These are phyloP conservation scores for Pythium guiyangense DNA, from an alignment of 352 stramenopile species.

Conservation along the genomic window DNA sequence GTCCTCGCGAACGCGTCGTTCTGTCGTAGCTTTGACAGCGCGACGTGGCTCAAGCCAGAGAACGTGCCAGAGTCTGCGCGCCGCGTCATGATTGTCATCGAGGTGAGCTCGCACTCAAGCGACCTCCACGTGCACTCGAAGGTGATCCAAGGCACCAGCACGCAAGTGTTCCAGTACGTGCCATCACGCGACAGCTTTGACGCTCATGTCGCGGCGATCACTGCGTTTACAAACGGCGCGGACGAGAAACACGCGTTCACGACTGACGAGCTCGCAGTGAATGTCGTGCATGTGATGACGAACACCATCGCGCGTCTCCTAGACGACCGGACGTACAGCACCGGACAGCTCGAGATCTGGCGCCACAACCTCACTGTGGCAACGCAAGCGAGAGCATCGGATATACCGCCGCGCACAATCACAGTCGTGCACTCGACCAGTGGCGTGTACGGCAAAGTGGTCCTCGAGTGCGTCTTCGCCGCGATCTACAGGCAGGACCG, in stretches of 20 bases:
- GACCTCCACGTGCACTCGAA: not conserved
- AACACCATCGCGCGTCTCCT: not conserved
- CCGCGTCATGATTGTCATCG: not conserved
- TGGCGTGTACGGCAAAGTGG: conserved; percentile 6
- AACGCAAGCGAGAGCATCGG: not conserved
- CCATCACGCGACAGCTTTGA: not conserved
- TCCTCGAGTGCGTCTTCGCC: conserved; percentile 32
- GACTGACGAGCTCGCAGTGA: not conserved
- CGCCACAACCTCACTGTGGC: conserved; percentile 17
- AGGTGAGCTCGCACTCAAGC: not conserved
- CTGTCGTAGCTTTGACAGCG: conserved; percentile 36
- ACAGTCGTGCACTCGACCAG: conserved; percentile 16
- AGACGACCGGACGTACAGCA: not conserved
- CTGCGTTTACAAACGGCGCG: not conserved
- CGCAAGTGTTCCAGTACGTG: not conserved
- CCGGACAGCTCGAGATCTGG: conserved; percentile 23
- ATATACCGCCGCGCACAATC: conserved; percentile 9
- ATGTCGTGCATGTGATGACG: not conserved
- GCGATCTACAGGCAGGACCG: conserved; percentile 17
- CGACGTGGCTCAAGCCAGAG: conserved; percentile 28
- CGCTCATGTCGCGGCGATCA: conserved; percentile 5
- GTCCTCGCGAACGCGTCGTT: conserved; percentile 15
- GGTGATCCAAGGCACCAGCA: not conserved
- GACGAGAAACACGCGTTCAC: not conserved
- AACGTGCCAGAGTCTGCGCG: not conserved